These are phyloP conservation scores for Paraurostyla sp. DNA, from an alignment of 73 alveolate genomes.

Conservation along the genomic window DNA sequence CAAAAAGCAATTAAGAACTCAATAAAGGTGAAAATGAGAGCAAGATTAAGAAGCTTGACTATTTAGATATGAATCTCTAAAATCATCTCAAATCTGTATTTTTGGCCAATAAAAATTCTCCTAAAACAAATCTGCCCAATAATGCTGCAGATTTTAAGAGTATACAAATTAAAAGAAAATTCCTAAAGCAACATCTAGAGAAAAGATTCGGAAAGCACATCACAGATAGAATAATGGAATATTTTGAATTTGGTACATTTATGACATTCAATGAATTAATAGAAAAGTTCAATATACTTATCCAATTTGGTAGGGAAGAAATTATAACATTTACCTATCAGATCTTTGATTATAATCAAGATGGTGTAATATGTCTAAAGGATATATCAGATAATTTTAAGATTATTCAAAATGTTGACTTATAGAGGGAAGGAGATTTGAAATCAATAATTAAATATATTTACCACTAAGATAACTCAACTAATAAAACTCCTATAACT, in stretches of 20 bases:
- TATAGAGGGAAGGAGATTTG: background rate
- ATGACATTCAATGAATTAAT: background rate
- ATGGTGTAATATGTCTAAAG: constrained; percentile 16
- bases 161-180: background rate
- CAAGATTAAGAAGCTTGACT: background rate
- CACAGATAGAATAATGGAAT: constrained; percentile 3
- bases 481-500: too few relatives aligned
- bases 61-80: background rate
- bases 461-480: background rate
- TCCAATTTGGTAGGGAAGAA: background rate
- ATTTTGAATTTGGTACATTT: background rate
- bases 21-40: background rate
- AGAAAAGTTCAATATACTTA: constrained; percentile 23
- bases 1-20: too few relatives aligned
- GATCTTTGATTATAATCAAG: background rate
- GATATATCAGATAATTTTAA: constrained; percentile 10
- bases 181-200: background rate
- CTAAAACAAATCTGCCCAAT: background rate
- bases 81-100: background rate
- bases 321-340: background rate
- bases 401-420: background rate
- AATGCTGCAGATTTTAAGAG: background rate
- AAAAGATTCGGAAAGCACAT: background rate
- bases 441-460: background rate
- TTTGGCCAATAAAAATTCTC: background rate